Base-by-base conservation (phyloP, 2,329 filamentous ascomycete species). In the Davidsoniella eucalypti region DNA sequence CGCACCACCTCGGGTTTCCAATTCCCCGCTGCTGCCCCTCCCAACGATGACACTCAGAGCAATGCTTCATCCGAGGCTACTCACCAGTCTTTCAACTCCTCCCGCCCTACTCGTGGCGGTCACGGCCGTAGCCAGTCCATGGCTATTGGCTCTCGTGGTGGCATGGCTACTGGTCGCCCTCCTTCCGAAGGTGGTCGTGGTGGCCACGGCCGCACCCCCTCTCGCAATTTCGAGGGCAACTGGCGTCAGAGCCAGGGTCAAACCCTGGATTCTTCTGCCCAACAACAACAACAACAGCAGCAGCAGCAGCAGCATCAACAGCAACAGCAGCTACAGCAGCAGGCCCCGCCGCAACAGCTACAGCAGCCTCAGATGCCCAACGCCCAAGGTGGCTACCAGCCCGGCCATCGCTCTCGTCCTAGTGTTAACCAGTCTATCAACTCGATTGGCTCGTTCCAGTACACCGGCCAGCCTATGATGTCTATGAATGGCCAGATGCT, bases 191-290 rank as follows among this genome's bases (percentile, higher is more conserved):
- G 86, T 58, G 48, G 48, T 12, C 80, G 82, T 58, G 84, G 83
- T 40, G 82, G 86, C 51, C 92, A 98, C 63, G 81, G 77, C 55
- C 79, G 92, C 55, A 82, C 81, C 29, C 78, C 78, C 9, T 98
- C 92, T 21, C 80, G 92, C 55, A 98, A 96, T 67, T 96, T 96
- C 61, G 92, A 98, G 58, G 82, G 88, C 59, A 98, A 98, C 67
- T 98, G 92, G 92, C 84, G 92, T 60, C 88, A 84, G 58, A 61
- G 61, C 57, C 71, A 75, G 56, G 72, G 73, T 59, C 81, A 86
- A 65, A 46, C 48, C 45, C 50, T 43, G 14, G 40, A 52, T n/a
- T 17, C 12, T 21, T 38, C 45, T 37, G n/a, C 45, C 14, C 38
- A 41, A 23, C 48, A 50, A 7, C 50, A 52, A 40, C 84, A 86